Percentiles rank a stretch among this genome's conserved stretches.
These are phyloP conservation scores for Mycena venus DNA, from an alignment of 768 basidiomycete genomes.

Conservation along the genomic window DNA sequence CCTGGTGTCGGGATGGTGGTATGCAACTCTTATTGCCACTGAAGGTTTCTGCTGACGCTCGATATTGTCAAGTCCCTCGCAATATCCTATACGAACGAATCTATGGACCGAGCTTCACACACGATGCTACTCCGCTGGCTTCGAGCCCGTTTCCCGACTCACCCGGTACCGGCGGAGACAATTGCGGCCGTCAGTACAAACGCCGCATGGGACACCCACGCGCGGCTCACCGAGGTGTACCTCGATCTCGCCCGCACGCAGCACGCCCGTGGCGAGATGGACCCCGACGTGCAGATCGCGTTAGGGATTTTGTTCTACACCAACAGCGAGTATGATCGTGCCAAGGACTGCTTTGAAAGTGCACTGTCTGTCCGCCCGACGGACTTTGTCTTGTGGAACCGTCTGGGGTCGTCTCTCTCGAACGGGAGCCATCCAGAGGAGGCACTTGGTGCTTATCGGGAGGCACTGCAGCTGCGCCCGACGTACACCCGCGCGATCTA, in stretches of 20 bases:
- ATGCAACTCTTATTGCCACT: slow-evolving; percentile 42
- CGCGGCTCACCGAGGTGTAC: slow-evolving; percentile 85
- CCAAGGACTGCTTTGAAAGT: slow-evolving; percentile 94
- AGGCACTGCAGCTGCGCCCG: slow-evolving; percentile 91
- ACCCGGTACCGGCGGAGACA: slow-evolving; percentile 68
- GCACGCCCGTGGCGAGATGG: slow-evolving; percentile 76
- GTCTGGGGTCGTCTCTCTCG: slow-evolving; percentile 93
- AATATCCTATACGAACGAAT: slow-evolving; percentile 96
- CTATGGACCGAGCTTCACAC: slow-evolving; percentile 88
- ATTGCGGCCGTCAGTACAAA: slow-evolving; percentile 65
- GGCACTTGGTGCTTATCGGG: slow-evolving; percentile 89
- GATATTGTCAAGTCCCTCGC: slow-evolving; percentile 81
- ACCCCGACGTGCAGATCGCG: slow-evolving; percentile 94
- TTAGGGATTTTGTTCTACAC: slow-evolving; percentile 95
- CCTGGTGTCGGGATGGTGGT: slow-evolving; percentile 83
- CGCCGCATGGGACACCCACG: slow-evolving; percentile 87
- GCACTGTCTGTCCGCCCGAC: slow-evolving; percentile 86
- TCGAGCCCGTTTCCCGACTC: slow-evolving; percentile 70
- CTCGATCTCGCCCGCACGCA: slow-evolving; percentile 87
- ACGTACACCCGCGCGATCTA: slow-evolving; percentile 98
- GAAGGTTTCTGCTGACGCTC: neutral
- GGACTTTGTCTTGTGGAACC: slow-evolving; percentile 98
- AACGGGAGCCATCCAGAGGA: slow-evolving; percentile 97
- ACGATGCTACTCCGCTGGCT: slow-evolving; percentile 91
- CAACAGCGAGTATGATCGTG: slow-evolving; percentile 86